Evolutionary conservation across 1,139 yeast genomes (phyloP).

Genomic region (Sugiyamaella xylanicola): DNA sequence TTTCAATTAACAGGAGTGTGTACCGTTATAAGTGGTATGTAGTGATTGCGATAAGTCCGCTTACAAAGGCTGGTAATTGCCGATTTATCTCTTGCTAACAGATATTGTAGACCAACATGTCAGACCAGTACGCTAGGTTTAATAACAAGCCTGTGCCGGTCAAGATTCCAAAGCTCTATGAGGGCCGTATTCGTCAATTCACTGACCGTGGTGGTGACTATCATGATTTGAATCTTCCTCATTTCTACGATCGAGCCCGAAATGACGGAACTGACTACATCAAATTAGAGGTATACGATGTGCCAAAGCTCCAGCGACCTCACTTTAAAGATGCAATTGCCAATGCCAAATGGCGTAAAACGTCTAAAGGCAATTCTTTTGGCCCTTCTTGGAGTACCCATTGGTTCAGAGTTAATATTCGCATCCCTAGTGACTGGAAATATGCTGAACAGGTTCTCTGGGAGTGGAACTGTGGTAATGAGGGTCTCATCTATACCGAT

Average conservation of each 20-base stretch:
- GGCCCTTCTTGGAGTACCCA: slow-evolving; percentile 98
- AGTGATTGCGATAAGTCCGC: too few species aligned
- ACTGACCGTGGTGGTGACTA: slow-evolving; percentile 70
- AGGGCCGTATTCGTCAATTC: slow-evolving; percentile 79
- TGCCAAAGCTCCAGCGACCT: slow-evolving; percentile 74
- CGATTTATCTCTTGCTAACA: neutral
- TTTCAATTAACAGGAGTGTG: too few species aligned
- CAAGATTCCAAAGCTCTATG: slow-evolving; percentile 78
- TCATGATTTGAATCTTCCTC: slow-evolving; percentile 71
- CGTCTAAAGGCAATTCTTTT: slow-evolving; percentile 71
- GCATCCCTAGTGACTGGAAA: slow-evolving; percentile 56
- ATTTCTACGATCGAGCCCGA: slow-evolving; percentile 68
- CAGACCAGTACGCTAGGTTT: slow-evolving; percentile 16
- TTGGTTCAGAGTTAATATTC: slow-evolving; percentile 76
- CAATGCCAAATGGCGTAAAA: slow-evolving; percentile 55
- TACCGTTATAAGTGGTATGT: too few species aligned
- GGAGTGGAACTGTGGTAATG: slow-evolving; percentile 87
- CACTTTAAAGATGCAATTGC: slow-evolving; percentile 68
- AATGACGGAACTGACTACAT: slow-evolving; percentile 47
- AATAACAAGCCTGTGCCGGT: slow-evolving; percentile 63
- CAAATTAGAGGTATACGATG: slow-evolving; percentile 59
- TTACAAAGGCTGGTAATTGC: too few species aligned
- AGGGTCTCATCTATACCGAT: slow-evolving; percentile 73
- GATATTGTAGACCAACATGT: neutral
- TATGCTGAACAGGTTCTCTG: slow-evolving; percentile 55